phyloP scores from a whole-genome alignment of 352 stramenopile genomes.

The Globisporangium irregulare region DNA sequence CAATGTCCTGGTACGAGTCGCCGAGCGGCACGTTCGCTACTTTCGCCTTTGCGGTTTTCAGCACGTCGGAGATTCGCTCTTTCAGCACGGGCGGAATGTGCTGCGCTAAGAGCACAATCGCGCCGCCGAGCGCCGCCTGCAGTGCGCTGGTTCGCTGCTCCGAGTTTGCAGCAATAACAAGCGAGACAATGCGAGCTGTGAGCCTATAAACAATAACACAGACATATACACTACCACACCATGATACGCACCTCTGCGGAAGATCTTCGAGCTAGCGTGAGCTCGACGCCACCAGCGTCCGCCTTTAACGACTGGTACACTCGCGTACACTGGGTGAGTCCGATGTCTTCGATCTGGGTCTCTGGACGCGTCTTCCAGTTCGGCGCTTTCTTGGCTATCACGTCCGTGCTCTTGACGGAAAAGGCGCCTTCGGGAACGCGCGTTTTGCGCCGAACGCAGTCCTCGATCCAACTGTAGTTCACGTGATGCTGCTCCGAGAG shows the following conservation, averaged over 20 bases:
- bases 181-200: background rate
- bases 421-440: slow-evolving; percentile 56
- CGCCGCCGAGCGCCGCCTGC: slow-evolving; percentile 45
- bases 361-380: slow-evolving; percentile 55
- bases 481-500: slow-evolving; percentile 61
- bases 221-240: no score
- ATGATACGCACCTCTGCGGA: slow-evolving; percentile 36
- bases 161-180: background rate
- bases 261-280: slow-evolving; percentile 45
- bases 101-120: slow-evolving; percentile 71
- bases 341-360: slow-evolving; percentile 47
- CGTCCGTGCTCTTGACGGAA: slow-evolving; percentile 14
- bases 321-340: slow-evolving; percentile 33
- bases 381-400: slow-evolving; percentile 11
- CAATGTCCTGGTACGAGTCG: slow-evolving; percentile 72
- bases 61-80: slow-evolving; percentile 57
- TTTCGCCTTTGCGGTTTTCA: slow-evolving; percentile 72
- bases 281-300: slow-evolving; percentile 34
- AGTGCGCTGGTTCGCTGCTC: slow-evolving; percentile 47
- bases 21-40: slow-evolving; percentile 74
- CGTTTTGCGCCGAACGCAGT: slow-evolving; percentile 58
- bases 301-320: slow-evolving; percentile 43
- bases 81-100: slow-evolving; percentile 67
- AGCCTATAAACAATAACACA: slow-evolving; percentile 2
- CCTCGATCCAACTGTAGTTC: slow-evolving; percentile 81